Percentiles rank a stretch among this genome's conserved stretches.
Evolutionary conservation across 257 asterid species (phyloP).

Genomic region (Henckelia pumila): DNA sequence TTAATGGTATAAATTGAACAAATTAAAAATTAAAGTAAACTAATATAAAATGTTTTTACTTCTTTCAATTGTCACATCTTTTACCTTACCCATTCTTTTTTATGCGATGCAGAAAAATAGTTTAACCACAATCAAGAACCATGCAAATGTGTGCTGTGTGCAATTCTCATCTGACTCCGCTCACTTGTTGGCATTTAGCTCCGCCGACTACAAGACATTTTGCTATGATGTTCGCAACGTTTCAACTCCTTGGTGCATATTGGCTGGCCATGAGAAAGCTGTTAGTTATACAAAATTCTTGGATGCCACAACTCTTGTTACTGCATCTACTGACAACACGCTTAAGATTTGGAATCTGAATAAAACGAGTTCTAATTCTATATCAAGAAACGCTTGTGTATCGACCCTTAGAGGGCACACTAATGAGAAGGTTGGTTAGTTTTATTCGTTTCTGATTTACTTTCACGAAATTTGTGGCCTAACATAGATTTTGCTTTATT

Average conservation of each 20-base stretch:
- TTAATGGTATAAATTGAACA: background rate
- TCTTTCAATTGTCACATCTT: background rate
- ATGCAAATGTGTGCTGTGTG: slow-evolving; percentile 51
- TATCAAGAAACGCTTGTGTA: slow-evolving; percentile 42
- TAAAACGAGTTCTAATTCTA: slow-evolving; percentile 33
- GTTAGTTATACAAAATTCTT: slow-evolving; percentile 54
- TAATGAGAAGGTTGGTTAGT: slow-evolving; percentile 39
- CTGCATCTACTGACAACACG: slow-evolving; percentile 52
- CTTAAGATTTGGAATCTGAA: slow-evolving; percentile 60
- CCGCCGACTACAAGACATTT: slow-evolving; percentile 42
- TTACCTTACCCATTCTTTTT: background rate
- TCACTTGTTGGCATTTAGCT: slow-evolving; percentile 48
- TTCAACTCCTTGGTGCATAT: slow-evolving; percentile 52
- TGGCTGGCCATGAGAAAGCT: slow-evolving; percentile 46
- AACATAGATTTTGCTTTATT: background rate
- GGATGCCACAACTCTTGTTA: slow-evolving; percentile 45
- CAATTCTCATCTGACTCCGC: slow-evolving; percentile 50
- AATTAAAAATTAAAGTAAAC: background rate
- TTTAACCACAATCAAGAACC: slow-evolving; percentile 34
- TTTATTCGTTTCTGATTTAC: background rate
- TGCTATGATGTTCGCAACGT: slow-evolving; percentile 50
- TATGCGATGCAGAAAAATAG: slow-evolving; percentile 33
- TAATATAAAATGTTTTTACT: no score
- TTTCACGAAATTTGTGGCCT: background rate
- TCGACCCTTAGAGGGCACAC: slow-evolving; percentile 46